Evolutionary conservation across 164 flowering plant species (phyloP), one percentile per base, ranked within the genome.

Genomic region (Berberis vulgaris): DNA sequence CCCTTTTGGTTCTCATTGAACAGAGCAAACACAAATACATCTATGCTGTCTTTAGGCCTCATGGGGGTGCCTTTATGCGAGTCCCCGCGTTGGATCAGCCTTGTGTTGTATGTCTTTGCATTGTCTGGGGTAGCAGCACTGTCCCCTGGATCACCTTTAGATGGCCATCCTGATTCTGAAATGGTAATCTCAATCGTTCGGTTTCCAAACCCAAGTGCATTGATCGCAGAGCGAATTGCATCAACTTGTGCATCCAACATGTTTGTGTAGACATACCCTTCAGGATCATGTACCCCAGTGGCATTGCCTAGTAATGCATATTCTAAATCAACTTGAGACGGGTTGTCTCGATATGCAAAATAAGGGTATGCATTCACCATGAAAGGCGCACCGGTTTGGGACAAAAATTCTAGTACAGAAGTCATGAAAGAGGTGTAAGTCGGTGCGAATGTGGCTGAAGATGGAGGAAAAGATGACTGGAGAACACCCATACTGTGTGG

Each of bases 91-190:
- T 74, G 77, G 6, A 85, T 72, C 72, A 87, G 54, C 53, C 84
- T 67, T 0, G 74, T 65, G 58, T 84, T 85, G 62, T 87, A 87
- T 0, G 78, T 73, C 76, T 64, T 69, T 1, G 95, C 89, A 49
- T 87, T 81, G 3, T 77, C 77, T 45, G 73, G 77, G 6, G 86
- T 81, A 9, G 89, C 88, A 1, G 79, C 86, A 0, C n/a, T 7
- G 1, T 83, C 89, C 0, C 73, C 76, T 0, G 69, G 4, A 0
- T 74, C 81, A 0, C 93, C 88, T 66, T 77, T 82, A 3, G 95
- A 85, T 38, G 95, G 91, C 95, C 95, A 87, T 9, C 95, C 95
- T 0, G 95, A 73, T 62, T 87, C 95, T 7, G 89, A 81, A 0
- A 85, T 66, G 0, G 71, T 65, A 5, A 87, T 74, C 40, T 67